phyloP scores from a whole-genome alignment of 148 eudicot species.

The Gaultheria prostrata region DNA sequence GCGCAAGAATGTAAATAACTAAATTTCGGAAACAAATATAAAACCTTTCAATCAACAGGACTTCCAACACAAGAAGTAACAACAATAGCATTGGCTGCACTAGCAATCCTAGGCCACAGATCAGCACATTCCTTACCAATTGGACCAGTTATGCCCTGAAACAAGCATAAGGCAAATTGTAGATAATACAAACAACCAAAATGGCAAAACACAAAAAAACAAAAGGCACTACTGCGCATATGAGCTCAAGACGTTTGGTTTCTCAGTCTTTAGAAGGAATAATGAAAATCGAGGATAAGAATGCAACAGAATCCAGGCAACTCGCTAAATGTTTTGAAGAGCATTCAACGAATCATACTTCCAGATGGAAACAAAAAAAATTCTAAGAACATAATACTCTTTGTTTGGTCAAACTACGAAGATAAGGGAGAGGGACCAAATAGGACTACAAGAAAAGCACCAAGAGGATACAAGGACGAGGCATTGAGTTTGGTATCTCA shows the following conservation, averaged over 20 bases:
- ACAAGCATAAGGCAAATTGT: neutral
- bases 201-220: neutral
- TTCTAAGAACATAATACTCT: neutral
- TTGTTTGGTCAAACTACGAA: neutral
- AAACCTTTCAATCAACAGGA: neutral
- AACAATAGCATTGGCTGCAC: slow-evolving; percentile 66
- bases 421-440: neutral
- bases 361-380: neutral
- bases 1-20: neutral
- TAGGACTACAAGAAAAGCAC: neutral
- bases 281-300: neutral
- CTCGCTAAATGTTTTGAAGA: neutral
- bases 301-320: neutral
- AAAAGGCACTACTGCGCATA: neutral
- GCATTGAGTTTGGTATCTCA: neutral
- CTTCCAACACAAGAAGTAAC: neutral
- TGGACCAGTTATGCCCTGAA: neutral
- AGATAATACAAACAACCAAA: neutral
- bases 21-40: neutral
- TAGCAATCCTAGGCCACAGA: slow-evolving; percentile 67
- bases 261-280: neutral
- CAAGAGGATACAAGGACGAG: neutral
- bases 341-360: neutral
- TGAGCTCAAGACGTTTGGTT: neutral
- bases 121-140: slow-evolving; percentile 59